Conservation (phyloP, 306 rosid genomes). For the Vigna mungo region DNA sequence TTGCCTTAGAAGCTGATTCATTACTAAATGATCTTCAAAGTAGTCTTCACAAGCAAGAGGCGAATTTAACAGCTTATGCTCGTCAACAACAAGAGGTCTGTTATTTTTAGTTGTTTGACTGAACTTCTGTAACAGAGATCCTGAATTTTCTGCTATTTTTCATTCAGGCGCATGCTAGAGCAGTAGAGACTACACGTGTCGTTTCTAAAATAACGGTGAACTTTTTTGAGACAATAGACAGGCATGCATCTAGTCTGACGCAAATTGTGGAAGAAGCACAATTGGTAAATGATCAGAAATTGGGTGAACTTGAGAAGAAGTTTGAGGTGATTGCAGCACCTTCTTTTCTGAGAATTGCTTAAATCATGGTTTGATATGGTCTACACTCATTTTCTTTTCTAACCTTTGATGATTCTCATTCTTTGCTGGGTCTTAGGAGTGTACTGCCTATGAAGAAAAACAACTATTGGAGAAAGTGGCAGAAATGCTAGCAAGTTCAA, state of each 20-base stretch:
- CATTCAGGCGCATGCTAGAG: conserved; percentile 91
- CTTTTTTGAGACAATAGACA: conserved; percentile 84
- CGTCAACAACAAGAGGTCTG: conserved; percentile 88
- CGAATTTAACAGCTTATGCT: conserved; percentile 83
- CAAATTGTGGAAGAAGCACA: conserved; percentile 89
- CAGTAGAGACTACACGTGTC: conserved; percentile 82
- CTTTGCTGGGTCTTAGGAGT: conserved; percentile 62
- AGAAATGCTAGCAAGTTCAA: conserved; percentile 91
- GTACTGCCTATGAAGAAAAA: conserved; percentile 92
- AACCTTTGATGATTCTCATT: conserved; percentile 19
- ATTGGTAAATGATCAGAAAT: conserved; percentile 72
- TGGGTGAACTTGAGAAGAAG: conserved; percentile 88
- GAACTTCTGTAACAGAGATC: conserved; percentile 33
- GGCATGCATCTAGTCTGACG: conserved; percentile 83
- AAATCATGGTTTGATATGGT: conserved; percentile 9
- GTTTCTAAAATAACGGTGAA: conserved; percentile 86
- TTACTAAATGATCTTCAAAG: conserved; percentile 85
- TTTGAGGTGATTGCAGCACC: conserved; percentile 75
- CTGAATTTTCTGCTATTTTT: conserved; percentile 39
- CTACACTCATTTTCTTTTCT: neutral
- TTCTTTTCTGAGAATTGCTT: conserved; percentile 29
- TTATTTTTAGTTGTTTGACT: conserved; percentile 22
- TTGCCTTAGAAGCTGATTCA: conserved; percentile 92
- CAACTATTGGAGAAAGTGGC: conserved; percentile 92
- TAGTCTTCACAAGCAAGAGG: conserved; percentile 91